These are phyloP conservation scores for Penicillium daleae DNA, from an alignment of 495 filamentous ascomycete species.

Conservation along the genomic window DNA sequence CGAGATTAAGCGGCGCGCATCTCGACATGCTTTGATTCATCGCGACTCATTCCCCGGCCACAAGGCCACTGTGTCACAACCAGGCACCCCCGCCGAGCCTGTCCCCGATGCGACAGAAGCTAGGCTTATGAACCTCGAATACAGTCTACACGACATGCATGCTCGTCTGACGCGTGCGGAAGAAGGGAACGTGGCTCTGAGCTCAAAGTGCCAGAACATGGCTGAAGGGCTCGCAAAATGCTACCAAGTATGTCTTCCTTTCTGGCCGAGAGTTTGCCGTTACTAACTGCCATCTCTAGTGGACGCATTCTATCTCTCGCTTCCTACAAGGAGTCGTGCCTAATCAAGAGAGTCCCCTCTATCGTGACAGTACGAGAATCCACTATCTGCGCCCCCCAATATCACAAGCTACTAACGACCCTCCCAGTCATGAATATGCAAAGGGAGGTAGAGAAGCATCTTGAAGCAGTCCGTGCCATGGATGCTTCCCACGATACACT, in stretches of 20 bases:
- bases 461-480: slow-evolving; percentile 68
- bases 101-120: slow-evolving; percentile 77
- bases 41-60: slow-evolving; percentile 87
- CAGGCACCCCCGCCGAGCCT: slow-evolving; percentile 82
- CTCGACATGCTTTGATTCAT: slow-evolving; percentile 91
- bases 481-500: slow-evolving; percentile 80
- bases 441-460: slow-evolving; percentile 81
- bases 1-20: slow-evolving; percentile 97
- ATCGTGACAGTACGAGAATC: slow-evolving; percentile 55
- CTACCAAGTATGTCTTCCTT: slow-evolving; percentile 60
- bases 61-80: slow-evolving; percentile 72
- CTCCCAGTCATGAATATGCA: slow-evolving; percentile 75
- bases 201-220: slow-evolving; percentile 78
- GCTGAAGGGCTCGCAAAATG: slow-evolving; percentile 80
- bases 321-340: slow-evolving; percentile 71
- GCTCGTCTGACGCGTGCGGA: slow-evolving; percentile 77
- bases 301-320: slow-evolving; percentile 77
- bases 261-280: neutral
- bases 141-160: slow-evolving; percentile 80
- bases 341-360: slow-evolving; percentile 61
- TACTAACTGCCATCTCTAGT: slow-evolving; percentile 37
- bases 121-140: slow-evolving; percentile 75
- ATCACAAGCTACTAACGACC: slow-evolving; percentile 18
- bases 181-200: slow-evolving; percentile 77
- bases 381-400: neutral